Evolutionary conservation across 2,329 filamentous ascomycete species (phyloP).

Genomic region (Biscogniauxia marginata): DNA sequence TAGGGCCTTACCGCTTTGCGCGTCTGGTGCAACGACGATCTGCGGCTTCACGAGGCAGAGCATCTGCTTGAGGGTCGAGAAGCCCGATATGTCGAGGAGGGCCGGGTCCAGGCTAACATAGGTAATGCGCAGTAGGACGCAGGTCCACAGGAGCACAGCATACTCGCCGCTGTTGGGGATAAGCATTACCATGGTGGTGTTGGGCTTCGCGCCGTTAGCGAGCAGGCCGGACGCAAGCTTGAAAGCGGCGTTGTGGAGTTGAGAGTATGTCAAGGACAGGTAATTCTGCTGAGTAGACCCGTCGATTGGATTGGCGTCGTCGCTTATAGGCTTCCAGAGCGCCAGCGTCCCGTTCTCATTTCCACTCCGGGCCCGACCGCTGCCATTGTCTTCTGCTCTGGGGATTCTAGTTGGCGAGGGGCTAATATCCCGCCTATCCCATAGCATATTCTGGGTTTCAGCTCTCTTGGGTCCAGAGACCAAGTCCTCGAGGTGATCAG

Average conservation of each 20-base stretch:
- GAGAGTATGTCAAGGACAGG: not conserved
- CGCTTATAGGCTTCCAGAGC: not conserved
- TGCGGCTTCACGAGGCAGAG: slow-evolving; percentile 6
- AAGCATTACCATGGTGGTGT: slow-evolving; percentile 4
- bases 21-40: slow-evolving; percentile 4
- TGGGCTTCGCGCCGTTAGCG: not conserved
- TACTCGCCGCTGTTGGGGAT: slow-evolving; percentile 11
- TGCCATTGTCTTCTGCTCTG: not conserved
- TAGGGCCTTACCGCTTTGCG: not conserved
- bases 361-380: not conserved
- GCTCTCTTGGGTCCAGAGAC: not conserved
- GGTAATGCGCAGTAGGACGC: slow-evolving; percentile 9
- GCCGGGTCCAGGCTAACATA: slow-evolving; percentile 3
- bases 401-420: not conserved
- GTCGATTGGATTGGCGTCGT: not conserved
- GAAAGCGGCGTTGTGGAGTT: not conserved
- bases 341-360: not conserved
- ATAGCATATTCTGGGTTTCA: not conserved
- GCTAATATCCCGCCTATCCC: not conserved
- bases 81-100: slow-evolving; percentile 3
- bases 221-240: not conserved
- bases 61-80: slow-evolving; percentile 1
- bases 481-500: not conserved
- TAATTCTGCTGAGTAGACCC: not conserved
- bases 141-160: slow-evolving; percentile 11